These are phyloP conservation scores for Monascus ruber DNA, from an alignment of 2,329 filamentous ascomycete species.

Conservation along the genomic window DNA sequence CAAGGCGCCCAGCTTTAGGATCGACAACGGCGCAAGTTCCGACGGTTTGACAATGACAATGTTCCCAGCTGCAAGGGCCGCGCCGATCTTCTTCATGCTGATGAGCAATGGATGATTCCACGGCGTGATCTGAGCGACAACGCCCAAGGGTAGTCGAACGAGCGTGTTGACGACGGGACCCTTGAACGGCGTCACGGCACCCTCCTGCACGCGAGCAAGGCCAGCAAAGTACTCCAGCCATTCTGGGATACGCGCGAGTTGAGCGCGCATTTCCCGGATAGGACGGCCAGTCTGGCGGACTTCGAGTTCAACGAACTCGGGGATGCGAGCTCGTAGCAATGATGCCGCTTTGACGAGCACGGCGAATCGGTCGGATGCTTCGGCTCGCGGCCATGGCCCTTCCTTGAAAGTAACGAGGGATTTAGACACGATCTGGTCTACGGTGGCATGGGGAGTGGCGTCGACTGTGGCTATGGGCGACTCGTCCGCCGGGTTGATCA, in stretches of 20 bases:
- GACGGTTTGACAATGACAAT: constrained; percentile 29
- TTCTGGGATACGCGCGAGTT: constrained; percentile 44
- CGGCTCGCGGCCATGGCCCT: constrained; percentile 46
- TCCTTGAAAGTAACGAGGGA: constrained; percentile 31
- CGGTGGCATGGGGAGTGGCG: constrained; percentile 42
- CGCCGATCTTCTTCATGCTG: constrained; percentile 28
- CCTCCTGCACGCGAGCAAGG: constrained; percentile 55
- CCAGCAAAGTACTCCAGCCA: constrained; percentile 65
- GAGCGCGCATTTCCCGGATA: constrained; percentile 58
- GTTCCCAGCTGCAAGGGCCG: constrained; percentile 31
- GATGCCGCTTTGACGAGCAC: constrained; percentile 50
- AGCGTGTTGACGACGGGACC: constrained; percentile 29
- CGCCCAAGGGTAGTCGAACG: constrained; percentile 25
- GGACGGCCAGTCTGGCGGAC: constrained; percentile 57
- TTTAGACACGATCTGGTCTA: constrained; percentile 39
- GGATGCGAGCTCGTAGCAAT: constrained; percentile 43
- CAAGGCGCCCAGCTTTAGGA: constrained; percentile 27
- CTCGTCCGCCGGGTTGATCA: constrained; percentile 22
- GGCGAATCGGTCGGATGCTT: constrained; percentile 48
- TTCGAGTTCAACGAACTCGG: constrained; percentile 50
- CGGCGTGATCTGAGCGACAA: constrained; percentile 29
- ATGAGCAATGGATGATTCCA: constrained; percentile 30
- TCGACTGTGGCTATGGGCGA: constrained; percentile 34
- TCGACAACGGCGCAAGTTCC: constrained; percentile 34
- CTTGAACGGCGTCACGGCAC: constrained; percentile 52